Percentiles rank a stretch among this genome's conserved stretches.
These are phyloP conservation scores for Begonia fuchsioides DNA, from an alignment of 306 rosid species.

Conservation along the genomic window DNA sequence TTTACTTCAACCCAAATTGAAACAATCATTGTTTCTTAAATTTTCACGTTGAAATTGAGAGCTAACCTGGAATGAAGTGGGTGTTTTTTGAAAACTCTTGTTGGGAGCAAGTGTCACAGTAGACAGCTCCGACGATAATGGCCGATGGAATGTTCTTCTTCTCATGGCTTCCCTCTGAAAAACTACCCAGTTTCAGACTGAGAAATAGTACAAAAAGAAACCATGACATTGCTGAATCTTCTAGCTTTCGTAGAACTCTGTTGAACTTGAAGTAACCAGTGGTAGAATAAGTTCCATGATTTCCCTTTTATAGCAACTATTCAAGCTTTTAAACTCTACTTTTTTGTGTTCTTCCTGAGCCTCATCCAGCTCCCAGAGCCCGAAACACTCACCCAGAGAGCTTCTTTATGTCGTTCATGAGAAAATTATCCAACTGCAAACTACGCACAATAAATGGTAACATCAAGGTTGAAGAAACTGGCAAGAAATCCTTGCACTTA, in stretches of 20 bases:
- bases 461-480: no score
- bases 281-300: no score
- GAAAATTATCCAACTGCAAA: slow-evolving; percentile 52
- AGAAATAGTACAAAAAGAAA: slow-evolving; percentile 26
- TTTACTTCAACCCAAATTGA: neutral
- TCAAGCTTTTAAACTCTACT: neutral
- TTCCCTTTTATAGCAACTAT: no score
- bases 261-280: no score
- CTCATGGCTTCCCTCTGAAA: slow-evolving; percentile 30
- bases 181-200: slow-evolving; percentile 18
- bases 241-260: neutral
- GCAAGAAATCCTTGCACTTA: no score
- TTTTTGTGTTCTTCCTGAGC: neutral
- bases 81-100: slow-evolving; percentile 26
- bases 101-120: slow-evolving; percentile 72
- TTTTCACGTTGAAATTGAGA: no score
- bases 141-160: slow-evolving; percentile 32
- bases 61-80: slow-evolving; percentile 63
- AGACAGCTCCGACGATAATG: slow-evolving; percentile 57
- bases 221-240: slow-evolving; percentile 36
- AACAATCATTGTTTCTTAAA: no score
- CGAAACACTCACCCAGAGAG: neutral
- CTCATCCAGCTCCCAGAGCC: neutral
- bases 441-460: slow-evolving; percentile 37
- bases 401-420: slow-evolving; percentile 33